Conservation (phyloP, 257 asterid species). For the Scutellaria minor region DNA sequence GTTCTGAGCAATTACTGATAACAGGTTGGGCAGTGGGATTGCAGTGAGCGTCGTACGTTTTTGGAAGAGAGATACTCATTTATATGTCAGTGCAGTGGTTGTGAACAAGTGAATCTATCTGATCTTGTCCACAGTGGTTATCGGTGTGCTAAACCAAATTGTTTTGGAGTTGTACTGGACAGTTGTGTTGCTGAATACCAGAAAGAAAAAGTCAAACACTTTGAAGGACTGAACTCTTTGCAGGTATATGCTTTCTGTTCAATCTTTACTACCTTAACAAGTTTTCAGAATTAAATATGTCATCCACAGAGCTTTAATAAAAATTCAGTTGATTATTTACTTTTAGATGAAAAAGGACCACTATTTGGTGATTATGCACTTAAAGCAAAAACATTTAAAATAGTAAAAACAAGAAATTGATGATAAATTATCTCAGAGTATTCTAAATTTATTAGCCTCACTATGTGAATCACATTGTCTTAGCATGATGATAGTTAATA, state of each 20-base stretch:
- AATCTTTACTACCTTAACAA: conserved; percentile 20
- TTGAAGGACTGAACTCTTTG: conserved; percentile 35
- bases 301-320: neutral
- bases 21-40: conserved; percentile 85
- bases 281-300: conserved; percentile 22
- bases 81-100: conserved; percentile 79
- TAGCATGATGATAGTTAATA: neutral
- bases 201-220: conserved; percentile 55
- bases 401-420: neutral
- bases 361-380: conserved; percentile 9
- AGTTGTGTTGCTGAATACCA: conserved; percentile 50
- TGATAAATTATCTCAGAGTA: neutral
- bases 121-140: conserved; percentile 76
- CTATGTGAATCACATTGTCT: conserved; percentile 22
- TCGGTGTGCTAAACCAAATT: conserved; percentile 63
- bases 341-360: neutral
- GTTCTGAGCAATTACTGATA: conserved; percentile 30
- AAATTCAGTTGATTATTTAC: conserved; percentile 20
- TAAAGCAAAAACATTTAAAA: neutral
- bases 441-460: conserved; percentile 13
- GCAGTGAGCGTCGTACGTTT: conserved; percentile 61
- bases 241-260: conserved; percentile 53
- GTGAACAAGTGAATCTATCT: conserved; percentile 66
- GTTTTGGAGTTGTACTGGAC: conserved; percentile 79
- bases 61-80: conserved; percentile 79